Evolutionary conservation across 108 stramenopile species (phyloP).

Genomic region (Nitzschia sp.): DNA sequence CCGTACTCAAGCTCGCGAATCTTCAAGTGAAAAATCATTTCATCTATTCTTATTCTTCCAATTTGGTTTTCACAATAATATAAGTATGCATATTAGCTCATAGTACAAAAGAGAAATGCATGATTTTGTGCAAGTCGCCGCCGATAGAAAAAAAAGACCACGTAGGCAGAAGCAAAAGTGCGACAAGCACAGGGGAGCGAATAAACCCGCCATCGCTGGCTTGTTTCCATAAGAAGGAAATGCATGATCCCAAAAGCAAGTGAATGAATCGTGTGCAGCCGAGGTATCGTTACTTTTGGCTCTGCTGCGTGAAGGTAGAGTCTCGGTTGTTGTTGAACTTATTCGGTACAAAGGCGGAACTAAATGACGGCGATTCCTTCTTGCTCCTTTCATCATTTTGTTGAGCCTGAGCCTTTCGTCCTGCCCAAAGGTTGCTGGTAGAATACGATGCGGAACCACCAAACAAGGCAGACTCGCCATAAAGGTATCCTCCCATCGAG

Average conservation of each 20-base stretch:
- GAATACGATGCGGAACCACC: neutral
- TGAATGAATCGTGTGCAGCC: neutral
- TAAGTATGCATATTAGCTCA: no score
- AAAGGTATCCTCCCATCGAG: constrained; percentile 5
- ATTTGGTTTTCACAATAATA: no score
- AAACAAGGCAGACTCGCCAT: constrained; percentile 13
- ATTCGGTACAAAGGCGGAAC: neutral
- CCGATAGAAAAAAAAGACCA: no score
- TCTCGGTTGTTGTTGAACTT: neutral
- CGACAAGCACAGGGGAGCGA: no score
- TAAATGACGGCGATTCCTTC: neutral
- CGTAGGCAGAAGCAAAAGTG: no score
- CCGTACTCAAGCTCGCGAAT: no score
- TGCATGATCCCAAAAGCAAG: neutral
- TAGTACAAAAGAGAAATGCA: no score
- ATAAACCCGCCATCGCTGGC: no score
- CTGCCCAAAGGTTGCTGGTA: constrained; percentile 1
- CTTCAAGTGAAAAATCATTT: no score
- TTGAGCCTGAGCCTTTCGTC: constrained; percentile 1
- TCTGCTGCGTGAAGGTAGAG: neutral
- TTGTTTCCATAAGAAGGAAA: neutral
- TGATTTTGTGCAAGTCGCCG: no score
- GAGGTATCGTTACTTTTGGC: neutral
- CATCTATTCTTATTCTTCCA: no score
- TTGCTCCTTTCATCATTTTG: constrained; percentile 1